Conservation (phyloP, 2,329 filamentous ascomycete species). For the Beauveria sp. region DNA sequence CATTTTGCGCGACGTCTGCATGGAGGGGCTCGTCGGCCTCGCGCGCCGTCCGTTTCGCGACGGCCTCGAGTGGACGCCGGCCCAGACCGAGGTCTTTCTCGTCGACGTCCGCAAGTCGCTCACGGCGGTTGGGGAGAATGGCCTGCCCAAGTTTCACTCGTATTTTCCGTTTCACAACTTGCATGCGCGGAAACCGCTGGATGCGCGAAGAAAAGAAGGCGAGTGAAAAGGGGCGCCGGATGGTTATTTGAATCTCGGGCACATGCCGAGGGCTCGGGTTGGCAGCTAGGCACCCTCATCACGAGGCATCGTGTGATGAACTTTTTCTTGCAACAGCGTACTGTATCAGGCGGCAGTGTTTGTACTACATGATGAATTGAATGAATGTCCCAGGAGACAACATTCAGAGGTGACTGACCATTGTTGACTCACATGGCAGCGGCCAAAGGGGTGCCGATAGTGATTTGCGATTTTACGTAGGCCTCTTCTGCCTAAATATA, state of each 20-base stretch:
- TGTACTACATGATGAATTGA: not conserved
- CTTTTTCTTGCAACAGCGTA: not conserved
- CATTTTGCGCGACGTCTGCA: conserved; percentile 35
- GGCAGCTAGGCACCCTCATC: too few species aligned
- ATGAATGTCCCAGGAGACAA: not conserved
- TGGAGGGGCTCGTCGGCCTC: conserved; percentile 33
- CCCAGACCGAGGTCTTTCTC: conserved; percentile 37
- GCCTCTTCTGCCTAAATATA: not conserved
- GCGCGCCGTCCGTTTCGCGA: conserved; percentile 30
- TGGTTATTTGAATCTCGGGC: not conserved
- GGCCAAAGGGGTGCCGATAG: not conserved
- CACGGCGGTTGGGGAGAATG: conserved; percentile 24
- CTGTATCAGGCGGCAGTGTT: not conserved
- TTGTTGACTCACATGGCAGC: not conserved
- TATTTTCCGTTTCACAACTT: conserved; percentile 35
- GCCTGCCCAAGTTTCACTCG: conserved; percentile 28
- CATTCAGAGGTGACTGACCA: not conserved
- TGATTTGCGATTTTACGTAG: not conserved
- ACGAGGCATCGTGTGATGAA: too few species aligned
- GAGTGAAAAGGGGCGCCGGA: too few species aligned
- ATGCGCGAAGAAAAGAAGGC: not conserved
- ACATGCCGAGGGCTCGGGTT: too few species aligned
- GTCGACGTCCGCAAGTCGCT: conserved; percentile 33
- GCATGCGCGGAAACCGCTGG: conserved; percentile 30
- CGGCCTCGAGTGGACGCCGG: conserved; percentile 31